A percentile compares a stretch with the other conserved stretches of the same genome.
These are phyloP conservation scores for Diplocarpon mali DNA, from an alignment of 2,329 filamentous ascomycete genomes.

Conservation along the genomic window DNA sequence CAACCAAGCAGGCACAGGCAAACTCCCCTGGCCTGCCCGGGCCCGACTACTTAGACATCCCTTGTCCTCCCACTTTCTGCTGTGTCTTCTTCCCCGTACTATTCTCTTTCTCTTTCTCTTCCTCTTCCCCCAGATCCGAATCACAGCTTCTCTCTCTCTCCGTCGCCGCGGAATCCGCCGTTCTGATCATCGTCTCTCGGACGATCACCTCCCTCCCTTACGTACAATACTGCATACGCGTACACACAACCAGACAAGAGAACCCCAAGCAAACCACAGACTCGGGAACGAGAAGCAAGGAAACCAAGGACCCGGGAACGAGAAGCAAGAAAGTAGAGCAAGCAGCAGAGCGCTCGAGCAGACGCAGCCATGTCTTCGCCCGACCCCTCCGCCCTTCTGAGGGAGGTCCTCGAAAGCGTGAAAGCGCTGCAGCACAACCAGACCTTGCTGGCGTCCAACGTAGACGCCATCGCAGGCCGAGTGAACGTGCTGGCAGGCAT, in stretches of 20 bases:
- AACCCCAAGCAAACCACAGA: too few relatives aligned
- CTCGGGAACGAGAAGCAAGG: too few relatives aligned
- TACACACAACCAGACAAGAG: too few relatives aligned
- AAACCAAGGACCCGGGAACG: background rate
- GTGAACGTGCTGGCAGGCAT: slow-evolving; percentile 49
- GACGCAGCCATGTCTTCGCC: background rate
- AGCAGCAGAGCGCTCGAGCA: slow-evolving; percentile 8
- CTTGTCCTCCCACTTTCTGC: background rate
- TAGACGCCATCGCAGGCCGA: slow-evolving; percentile 49
- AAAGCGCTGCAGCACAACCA: slow-evolving; percentile 46
- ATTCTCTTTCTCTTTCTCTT: background rate
- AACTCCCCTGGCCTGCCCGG: background rate
- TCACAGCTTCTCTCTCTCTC: slow-evolving; percentile 1
- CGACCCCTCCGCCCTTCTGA: slow-evolving; percentile 30
- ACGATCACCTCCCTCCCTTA: too few relatives aligned
- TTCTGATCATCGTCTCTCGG: background rate
- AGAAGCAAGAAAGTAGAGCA: background rate
- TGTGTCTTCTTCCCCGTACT: background rate
- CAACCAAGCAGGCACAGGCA: background rate
- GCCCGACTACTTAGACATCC: background rate
- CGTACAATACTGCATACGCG: too few relatives aligned
- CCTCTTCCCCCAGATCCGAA: background rate
- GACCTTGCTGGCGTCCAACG: slow-evolving; percentile 39
- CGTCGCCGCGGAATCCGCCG: background rate
- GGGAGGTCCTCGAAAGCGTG: slow-evolving; percentile 44